A percentile compares a stretch with the other conserved stretches of the same genome.
Conservation (phyloP, 441 rosid species). For the Hypseocharis bilobata region DNA sequence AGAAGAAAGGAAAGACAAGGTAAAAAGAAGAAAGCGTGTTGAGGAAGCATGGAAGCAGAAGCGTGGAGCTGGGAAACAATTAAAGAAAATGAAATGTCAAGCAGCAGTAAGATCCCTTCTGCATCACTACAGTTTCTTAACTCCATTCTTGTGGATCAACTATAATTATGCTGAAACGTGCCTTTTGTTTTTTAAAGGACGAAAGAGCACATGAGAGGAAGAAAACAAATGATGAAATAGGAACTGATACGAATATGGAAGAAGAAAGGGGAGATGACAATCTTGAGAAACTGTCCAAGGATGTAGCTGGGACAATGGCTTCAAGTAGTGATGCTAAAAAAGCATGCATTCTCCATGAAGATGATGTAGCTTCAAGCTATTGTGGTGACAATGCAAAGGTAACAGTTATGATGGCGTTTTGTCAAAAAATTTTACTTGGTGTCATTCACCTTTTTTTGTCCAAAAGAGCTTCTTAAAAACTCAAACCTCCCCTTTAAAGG, state of each 20-base stretch:
- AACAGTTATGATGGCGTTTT: slow-evolving; percentile 20
- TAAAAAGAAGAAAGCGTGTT: slow-evolving; percentile 53
- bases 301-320: slow-evolving; percentile 23
- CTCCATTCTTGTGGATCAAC: background rate
- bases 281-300: slow-evolving; percentile 23
- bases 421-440: background rate
- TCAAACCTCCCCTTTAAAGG: background rate
- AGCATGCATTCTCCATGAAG: slow-evolving; percentile 28
- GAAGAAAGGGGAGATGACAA: slow-evolving; percentile 22
- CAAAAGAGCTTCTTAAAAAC: no score
- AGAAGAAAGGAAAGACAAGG: slow-evolving; percentile 57
- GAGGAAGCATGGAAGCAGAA: slow-evolving; percentile 53
- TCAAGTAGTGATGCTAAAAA: slow-evolving; percentile 30
- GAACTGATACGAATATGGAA: slow-evolving; percentile 28
- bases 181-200: slow-evolving; percentile 22
- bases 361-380: slow-evolving; percentile 13
- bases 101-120: slow-evolving; percentile 34
- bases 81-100: slow-evolving; percentile 36
- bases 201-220: slow-evolving; percentile 31
- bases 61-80: slow-evolving; percentile 41
- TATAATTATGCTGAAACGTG: slow-evolving; percentile 14
- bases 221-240: slow-evolving; percentile 27
- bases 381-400: slow-evolving; percentile 45
- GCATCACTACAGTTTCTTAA: background rate
- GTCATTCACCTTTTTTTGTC: background rate